Conservation (phyloP, 2,329 filamentous ascomycete genomes). For the Cryphonectria radicalis region DNA sequence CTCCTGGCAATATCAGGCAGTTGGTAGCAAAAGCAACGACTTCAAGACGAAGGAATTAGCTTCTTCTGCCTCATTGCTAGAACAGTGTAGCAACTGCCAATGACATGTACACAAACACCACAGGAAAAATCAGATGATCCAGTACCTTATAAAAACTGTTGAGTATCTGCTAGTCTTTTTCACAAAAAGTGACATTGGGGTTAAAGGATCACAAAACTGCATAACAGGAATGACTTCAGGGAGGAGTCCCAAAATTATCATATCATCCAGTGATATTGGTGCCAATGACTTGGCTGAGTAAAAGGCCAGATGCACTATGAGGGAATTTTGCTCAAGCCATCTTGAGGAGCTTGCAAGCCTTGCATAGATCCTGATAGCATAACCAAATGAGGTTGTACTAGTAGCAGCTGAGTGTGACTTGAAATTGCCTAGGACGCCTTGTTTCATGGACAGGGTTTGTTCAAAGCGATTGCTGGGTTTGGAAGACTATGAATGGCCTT, state of each 20-base stretch:
- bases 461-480: not conserved
- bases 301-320: not conserved
- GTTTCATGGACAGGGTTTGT: not conserved
- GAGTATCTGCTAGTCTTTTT: constrained; percentile 10
- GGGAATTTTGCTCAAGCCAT: not conserved
- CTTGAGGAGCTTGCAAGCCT: not conserved
- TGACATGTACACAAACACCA: not conserved
- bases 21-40: constrained; percentile 7
- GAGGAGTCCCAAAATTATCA: not conserved
- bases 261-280: not conserved
- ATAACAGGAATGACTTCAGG: not conserved
- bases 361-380: not conserved
- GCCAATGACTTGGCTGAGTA: not conserved
- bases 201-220: not conserved
- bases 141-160: not conserved
- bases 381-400: not conserved
- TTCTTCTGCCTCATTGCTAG: not conserved
- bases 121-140: constrained; percentile 6
- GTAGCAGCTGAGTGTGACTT: not conserved
- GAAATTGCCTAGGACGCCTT: constrained; percentile 16
- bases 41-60: not conserved
- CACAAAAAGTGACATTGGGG: not conserved
- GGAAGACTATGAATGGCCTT: not conserved
- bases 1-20: not conserved
- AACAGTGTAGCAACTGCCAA: not conserved